Conservation (phyloP, 805 yeast species). For the Suhomyces sp. region DNA sequence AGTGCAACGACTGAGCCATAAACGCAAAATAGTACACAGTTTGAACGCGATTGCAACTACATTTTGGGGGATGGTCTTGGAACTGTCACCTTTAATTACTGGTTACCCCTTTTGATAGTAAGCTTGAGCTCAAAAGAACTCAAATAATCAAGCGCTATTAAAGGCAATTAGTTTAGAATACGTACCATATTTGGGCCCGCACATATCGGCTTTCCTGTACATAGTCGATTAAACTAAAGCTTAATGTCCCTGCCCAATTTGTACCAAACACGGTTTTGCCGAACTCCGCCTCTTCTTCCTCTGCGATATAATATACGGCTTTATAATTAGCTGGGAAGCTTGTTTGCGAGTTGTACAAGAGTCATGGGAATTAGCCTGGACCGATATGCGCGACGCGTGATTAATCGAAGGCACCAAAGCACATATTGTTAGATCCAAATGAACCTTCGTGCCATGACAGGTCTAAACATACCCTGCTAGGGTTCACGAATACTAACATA, state of each 20-base stretch:
- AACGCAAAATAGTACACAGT: not conserved
- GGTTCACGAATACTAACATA: not conserved
- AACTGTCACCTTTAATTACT: too few relatives aligned
- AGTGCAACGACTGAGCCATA: slow-evolving; percentile 2
- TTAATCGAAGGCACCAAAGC: not conserved
- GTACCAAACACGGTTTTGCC: not conserved
- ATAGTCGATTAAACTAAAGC: not conserved
- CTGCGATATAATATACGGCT: not conserved
- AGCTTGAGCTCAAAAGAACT: too few relatives aligned
- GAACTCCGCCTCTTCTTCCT: not conserved
- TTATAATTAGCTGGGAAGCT: not conserved
- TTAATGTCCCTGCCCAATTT: not conserved
- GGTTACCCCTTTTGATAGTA: too few relatives aligned
- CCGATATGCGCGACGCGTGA: not conserved
- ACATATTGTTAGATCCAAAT: not conserved
- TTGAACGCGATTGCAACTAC: too few relatives aligned
- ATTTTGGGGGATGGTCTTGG: too few relatives aligned
- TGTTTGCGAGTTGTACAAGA: not conserved
- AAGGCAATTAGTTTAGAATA: not conserved
- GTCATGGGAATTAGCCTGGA: not conserved
- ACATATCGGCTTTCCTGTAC: not conserved
- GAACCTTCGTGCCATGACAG: not conserved
- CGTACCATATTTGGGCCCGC: not conserved
- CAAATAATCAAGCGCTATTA: too few relatives aligned
- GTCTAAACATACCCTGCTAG: not conserved